Conservation (phyloP, 1,284 basidiomycete species). For the Rhodotorula sp. region DNA sequence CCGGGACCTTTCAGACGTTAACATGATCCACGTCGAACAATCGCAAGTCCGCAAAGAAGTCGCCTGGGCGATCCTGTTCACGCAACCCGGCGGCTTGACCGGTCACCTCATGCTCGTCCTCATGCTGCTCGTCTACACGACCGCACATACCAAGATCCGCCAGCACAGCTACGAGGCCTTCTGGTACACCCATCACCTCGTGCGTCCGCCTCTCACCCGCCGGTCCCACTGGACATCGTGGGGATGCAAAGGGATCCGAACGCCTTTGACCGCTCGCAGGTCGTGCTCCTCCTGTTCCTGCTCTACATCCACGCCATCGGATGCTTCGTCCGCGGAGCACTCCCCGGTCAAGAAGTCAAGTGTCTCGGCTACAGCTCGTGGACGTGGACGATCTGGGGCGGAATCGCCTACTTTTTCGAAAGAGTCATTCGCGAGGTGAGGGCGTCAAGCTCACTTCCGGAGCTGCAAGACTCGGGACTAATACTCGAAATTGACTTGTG, state of each 20-base stretch:
- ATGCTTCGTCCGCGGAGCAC: conserved; percentile 79
- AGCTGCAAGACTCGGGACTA: not conserved
- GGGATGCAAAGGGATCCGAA: no score
- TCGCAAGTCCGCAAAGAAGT: conserved; percentile 65
- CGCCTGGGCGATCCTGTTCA: conserved; percentile 78
- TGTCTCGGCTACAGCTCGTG: conserved; percentile 73
- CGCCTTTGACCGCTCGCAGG: not conserved
- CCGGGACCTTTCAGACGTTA: conserved; percentile 57
- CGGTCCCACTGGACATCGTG: no score
- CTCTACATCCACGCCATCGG: conserved; percentile 64
- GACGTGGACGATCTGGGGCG: conserved; percentile 82
- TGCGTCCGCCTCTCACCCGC: no score
- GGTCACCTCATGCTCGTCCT: conserved; percentile 71
- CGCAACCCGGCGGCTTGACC: conserved; percentile 68
- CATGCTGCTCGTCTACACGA: conserved; percentile 67
- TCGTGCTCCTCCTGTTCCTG: conserved; percentile 48
- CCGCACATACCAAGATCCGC: conserved; percentile 74
- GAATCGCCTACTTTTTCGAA: conserved; percentile 79
- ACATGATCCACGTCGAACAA: conserved; percentile 72
- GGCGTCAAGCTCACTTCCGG: not conserved
- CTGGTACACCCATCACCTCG: conserved; percentile 89
- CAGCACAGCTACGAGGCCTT: conserved; percentile 84
- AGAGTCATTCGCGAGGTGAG: conserved; percentile 71
- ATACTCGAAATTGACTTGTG: not conserved
- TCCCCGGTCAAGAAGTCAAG: conserved; percentile 63